A percentile compares a stretch with the other conserved stretches of the same genome.
These are phyloP conservation scores for Trametes cingulata DNA, from an alignment of 768 basidiomycete species.

Conservation along the genomic window DNA sequence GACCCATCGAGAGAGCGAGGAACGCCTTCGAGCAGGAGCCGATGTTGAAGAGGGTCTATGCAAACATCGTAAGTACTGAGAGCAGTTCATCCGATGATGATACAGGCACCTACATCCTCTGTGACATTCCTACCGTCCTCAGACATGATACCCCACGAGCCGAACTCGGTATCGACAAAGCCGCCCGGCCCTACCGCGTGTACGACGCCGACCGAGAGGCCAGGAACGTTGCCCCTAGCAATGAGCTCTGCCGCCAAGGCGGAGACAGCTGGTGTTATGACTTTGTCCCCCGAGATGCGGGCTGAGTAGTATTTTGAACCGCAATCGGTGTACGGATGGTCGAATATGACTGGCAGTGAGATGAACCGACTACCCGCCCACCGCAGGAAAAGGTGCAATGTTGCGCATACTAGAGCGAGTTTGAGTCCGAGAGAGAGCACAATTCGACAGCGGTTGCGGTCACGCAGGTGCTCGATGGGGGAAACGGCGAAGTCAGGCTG, in stretches of 20 bases:
- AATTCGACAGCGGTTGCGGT: no score
- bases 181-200: neutral
- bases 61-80: neutral
- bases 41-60: constrained; percentile 33
- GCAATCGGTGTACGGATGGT: no score
- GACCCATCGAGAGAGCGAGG: constrained; percentile 27
- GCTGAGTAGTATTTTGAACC: no score
- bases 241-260: neutral
- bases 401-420: no score
- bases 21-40: constrained; percentile 37
- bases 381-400: no score
- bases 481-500: no score
- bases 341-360: no score
- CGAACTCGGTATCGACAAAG: neutral
- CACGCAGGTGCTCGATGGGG: no score
- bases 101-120: neutral
- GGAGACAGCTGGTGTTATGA: constrained; percentile 7
- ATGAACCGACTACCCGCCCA: no score
- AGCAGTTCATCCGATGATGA: neutral
- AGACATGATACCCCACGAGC: constrained; percentile 15
- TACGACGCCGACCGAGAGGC: constrained; percentile 13
- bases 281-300: neutral
- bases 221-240: neutral
- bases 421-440: no score
- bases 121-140: constrained; percentile 12